These are phyloP conservation scores for Metschnikowia gelsemii DNA, from an alignment of 805 yeast genomes.

Conservation along the genomic window DNA sequence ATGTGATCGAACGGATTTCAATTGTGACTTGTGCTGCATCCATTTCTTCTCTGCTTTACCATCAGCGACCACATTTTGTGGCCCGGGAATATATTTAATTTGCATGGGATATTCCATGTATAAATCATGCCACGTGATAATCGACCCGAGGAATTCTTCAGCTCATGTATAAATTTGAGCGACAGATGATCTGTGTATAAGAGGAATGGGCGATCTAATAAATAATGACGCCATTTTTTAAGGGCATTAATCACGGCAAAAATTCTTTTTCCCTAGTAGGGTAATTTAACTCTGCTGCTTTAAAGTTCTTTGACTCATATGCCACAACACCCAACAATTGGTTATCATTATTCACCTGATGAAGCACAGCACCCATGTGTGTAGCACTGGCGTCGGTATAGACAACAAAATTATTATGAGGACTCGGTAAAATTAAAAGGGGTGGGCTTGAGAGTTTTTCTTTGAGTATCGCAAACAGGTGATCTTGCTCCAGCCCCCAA, in stretches of 20 bases:
- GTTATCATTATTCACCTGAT: background rate
- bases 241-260: background rate
- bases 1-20: background rate
- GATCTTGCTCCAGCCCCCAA: background rate
- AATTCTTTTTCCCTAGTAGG: background rate
- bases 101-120: background rate
- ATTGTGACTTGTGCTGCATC: background rate
- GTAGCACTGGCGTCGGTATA: slow-evolving; percentile 3
- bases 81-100: background rate
- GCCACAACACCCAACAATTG: background rate
- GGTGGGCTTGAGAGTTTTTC: slow-evolving; percentile 1
- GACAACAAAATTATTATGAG: slow-evolving; percentile 1
- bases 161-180: background rate
- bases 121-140: background rate
- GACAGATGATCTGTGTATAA: slow-evolving; percentile 3
- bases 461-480: background rate
- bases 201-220: background rate
- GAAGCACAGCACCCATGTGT: background rate
- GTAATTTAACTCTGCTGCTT: background rate
- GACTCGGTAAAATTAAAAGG: slow-evolving; percentile 2
- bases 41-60: background rate
- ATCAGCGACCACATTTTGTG: background rate
- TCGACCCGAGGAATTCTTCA: background rate
- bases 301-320: background rate
- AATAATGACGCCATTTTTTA: background rate